Conservation (phyloP, 2,329 filamentous ascomycete genomes). For the Botryotinia globosa region DNA sequence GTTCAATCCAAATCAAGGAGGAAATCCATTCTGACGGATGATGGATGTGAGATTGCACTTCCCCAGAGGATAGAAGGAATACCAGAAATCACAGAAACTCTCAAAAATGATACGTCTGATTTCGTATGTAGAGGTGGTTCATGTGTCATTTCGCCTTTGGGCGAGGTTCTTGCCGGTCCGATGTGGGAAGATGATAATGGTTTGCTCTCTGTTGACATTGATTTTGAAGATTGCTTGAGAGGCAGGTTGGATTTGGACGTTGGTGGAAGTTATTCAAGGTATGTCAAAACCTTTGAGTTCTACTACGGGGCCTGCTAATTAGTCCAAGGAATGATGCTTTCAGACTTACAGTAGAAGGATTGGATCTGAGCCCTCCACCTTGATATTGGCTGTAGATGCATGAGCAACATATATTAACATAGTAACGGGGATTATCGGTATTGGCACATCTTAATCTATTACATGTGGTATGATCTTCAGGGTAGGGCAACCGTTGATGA, state of each 20-base stretch:
- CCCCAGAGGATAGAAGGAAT: conserved; percentile 18
- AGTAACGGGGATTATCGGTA: neutral
- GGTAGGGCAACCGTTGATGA: neutral
- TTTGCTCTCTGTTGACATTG: conserved; percentile 69
- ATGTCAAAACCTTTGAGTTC: conserved; percentile 38
- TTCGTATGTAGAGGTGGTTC: conserved; percentile 71
- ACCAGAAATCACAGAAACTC: neutral
- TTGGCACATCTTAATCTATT: neutral
- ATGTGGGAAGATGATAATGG: conserved; percentile 74
- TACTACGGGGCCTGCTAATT: conserved; percentile 21
- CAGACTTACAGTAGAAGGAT: conserved; percentile 56
- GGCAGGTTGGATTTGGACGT: conserved; percentile 81
- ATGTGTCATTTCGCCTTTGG: conserved; percentile 74
- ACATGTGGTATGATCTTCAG: neutral
- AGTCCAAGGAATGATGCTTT: conserved; percentile 56
- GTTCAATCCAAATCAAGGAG: conserved; percentile 20
- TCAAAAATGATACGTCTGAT: conserved; percentile 28
- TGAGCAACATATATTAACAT: no score
- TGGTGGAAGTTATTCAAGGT: conserved; percentile 80
- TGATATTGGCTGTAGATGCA: neutral
- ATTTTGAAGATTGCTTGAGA: conserved; percentile 83
- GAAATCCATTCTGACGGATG: conserved; percentile 39
- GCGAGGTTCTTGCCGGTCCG: conserved; percentile 75
- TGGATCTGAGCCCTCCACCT: conserved; percentile 54
- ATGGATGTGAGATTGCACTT: conserved; percentile 55